Evolutionary conservation across 2,329 filamentous ascomycete genomes (phyloP).

Genomic region (Colletotrichum gloeosporioides): DNA sequence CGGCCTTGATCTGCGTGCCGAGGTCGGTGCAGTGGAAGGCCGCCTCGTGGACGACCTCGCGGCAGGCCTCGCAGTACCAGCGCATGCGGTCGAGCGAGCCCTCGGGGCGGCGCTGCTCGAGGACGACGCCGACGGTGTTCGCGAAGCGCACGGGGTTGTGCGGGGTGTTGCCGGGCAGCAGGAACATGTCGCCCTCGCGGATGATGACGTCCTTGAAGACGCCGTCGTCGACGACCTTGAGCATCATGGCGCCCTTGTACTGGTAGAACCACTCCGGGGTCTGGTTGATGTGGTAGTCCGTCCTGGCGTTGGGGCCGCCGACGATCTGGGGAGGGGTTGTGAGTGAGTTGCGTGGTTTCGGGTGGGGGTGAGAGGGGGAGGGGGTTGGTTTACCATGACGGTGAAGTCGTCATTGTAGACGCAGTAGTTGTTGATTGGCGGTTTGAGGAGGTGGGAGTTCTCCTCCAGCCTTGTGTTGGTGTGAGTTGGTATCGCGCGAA

Average conservation of each 20-base stretch:
- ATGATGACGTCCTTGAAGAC: constrained; percentile 86
- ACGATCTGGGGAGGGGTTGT: constrained; percentile 66
- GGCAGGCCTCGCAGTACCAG: constrained; percentile 85
- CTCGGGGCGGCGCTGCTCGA: constrained; percentile 82
- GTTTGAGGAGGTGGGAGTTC: constrained; percentile 90
- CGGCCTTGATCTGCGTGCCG: constrained; percentile 92
- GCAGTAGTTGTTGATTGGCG: constrained; percentile 97
- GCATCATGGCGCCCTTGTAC: constrained; percentile 89
- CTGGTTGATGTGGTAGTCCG: constrained; percentile 97
- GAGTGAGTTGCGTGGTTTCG: neutral
- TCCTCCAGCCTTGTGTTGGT: constrained; percentile 75
- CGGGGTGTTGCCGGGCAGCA: constrained; percentile 91
- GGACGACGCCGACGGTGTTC: constrained; percentile 90
- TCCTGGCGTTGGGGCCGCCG: constrained; percentile 92
- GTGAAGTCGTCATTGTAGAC: constrained; percentile 87
- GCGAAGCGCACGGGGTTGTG: constrained; percentile 95
- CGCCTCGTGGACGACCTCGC: constrained; percentile 80
- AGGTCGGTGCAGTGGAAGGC: constrained; percentile 88
- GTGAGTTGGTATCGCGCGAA: neutral
- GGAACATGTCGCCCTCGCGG: constrained; percentile 90
- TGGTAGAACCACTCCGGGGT: constrained; percentile 99
- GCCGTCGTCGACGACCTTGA: constrained; percentile 82
- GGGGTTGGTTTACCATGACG: constrained; percentile 67
- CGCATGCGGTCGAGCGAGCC: constrained; percentile 78
- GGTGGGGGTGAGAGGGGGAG: neutral